Base-by-base conservation (phyloP, 257 asterid genomes). In the Solanum medicagineum region DNA sequence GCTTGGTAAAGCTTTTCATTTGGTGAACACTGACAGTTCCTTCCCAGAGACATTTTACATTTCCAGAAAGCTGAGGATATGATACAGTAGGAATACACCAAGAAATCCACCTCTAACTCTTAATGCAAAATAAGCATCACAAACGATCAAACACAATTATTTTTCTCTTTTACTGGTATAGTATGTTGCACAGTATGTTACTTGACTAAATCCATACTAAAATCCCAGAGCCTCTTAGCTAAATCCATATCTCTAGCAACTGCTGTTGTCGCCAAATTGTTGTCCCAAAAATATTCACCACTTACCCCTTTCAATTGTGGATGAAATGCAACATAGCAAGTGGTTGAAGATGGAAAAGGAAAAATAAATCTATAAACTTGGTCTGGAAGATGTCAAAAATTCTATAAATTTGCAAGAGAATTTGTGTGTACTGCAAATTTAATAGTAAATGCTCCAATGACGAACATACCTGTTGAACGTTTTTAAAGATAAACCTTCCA, bases 181-280 rank as follows among this genome's bases (percentile, higher is more conserved):
- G 29, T 20, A 65, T 29, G 20, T 63, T 24, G 26, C 7, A 36
- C 42, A 4, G 42, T 36, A 26, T 29, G 44, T 65, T 65, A 84
- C 75, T 93, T 84, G 3, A 87, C 81, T 84, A 93, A 79, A 53
- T 91, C 84, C 87, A 90, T 55, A 89, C 94, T 94, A 71, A 92
- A 94, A 83, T 95, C 94, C 98, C 98, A 95, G 17, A 95, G 94
- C 85, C 88, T 89, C 65, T 44, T 89, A 12, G 95, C 94, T 91
- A 94, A 88, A 57, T 89, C 91, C 69, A 13, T 84, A 86, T 94
- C 91, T 55, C 66, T 19, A 62, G 95, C 93, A 74, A 32, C 70
- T 6, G 85, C 69, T 73, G 84, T 84, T 56, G 87, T 89, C 69
- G 88, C 89, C 89, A 92, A 45, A 80, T 95, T 92, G 91, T 90